Conservation (phyloP, 108 stramenopile species). For the Seminavis robusta region DNA sequence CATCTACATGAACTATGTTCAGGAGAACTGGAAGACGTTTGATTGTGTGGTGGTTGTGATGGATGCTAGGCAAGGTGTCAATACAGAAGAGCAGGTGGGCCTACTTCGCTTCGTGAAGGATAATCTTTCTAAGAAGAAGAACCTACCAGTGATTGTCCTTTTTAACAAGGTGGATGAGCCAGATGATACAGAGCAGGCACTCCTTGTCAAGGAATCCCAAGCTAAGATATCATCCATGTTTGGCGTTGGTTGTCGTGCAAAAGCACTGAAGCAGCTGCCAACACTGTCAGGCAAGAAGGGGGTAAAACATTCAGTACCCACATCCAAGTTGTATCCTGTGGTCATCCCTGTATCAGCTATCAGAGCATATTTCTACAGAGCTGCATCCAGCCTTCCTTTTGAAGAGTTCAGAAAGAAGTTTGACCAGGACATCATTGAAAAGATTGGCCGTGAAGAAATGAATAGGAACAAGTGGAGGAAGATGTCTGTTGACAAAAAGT, state of each 20-base stretch:
- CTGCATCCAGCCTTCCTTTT: slow-evolving; percentile 10
- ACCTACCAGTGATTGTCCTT: slow-evolving; percentile 13
- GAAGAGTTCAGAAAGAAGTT: slow-evolving; percentile 29
- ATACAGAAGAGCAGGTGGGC: slow-evolving; percentile 22
- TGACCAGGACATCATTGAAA: slow-evolving; percentile 12
- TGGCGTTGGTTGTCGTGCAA: not conserved
- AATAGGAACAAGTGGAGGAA: slow-evolving; percentile 22
- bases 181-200: slow-evolving; percentile 6
- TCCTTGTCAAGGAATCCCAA: slow-evolving; percentile 7
- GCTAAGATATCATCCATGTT: slow-evolving; percentile 5
- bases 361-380: slow-evolving; percentile 20
- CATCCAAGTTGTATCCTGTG: not conserved
- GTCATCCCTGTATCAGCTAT: slow-evolving; percentile 22
- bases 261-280: too few relatives aligned
- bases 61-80: slow-evolving; percentile 23
- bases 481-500: slow-evolving; percentile 4
- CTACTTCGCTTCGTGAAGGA: slow-evolving; percentile 16
- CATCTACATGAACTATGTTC: slow-evolving; percentile 20
- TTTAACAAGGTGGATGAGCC: slow-evolving; percentile 33
- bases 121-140: slow-evolving; percentile 1
- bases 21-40: slow-evolving; percentile 22
- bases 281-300: too few relatives aligned
- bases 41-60: slow-evolving; percentile 28
- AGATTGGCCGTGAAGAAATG: slow-evolving; percentile 19
- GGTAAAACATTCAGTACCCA: slow-evolving; percentile 9